Evolutionary conservation across 1,284 basidiomycete genomes (phyloP).

Genomic region (Singerocomus inundabilis): DNA sequence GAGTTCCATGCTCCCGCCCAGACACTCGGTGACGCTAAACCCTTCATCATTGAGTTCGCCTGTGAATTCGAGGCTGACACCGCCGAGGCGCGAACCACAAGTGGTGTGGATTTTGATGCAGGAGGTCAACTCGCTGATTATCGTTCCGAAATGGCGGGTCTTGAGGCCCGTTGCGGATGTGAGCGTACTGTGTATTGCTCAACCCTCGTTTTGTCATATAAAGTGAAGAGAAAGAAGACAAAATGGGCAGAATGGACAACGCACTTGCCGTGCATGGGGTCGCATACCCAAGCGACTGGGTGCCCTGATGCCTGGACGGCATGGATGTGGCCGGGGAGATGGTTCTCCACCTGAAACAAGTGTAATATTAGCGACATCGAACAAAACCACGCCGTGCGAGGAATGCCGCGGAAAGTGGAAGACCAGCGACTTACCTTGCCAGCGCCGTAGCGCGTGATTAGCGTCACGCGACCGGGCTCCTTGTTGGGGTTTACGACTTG

Average conservation of each 20-base stretch:
- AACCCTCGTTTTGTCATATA: background rate
- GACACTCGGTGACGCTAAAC: slow-evolving; percentile 86
- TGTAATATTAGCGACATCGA: background rate
- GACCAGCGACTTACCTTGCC: slow-evolving; percentile 54
- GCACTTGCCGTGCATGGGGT: slow-evolving; percentile 97
- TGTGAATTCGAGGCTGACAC: slow-evolving; percentile 96
- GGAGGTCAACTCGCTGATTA: slow-evolving; percentile 84
- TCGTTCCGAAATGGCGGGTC: slow-evolving; percentile 89
- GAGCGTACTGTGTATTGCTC: slow-evolving; percentile 58
- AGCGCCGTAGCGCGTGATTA: slow-evolving; percentile 94
- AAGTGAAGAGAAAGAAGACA: background rate
- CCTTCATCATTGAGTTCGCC: slow-evolving; percentile 93
- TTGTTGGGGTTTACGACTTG: slow-evolving; percentile 85
- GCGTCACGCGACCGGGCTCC: slow-evolving; percentile 80
- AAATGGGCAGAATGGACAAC: slow-evolving; percentile 30
- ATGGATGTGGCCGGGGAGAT: slow-evolving; percentile 81
- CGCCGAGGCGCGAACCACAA: slow-evolving; percentile 76
- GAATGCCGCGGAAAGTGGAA: background rate
- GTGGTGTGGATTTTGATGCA: slow-evolving; percentile 80
- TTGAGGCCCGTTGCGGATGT: slow-evolving; percentile 78
- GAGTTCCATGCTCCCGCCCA: slow-evolving; percentile 81
- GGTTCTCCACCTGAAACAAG: slow-evolving; percentile 60
- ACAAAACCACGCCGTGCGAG: too few relatives aligned
- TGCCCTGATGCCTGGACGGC: slow-evolving; percentile 81
- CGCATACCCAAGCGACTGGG: slow-evolving; percentile 91